Conservation (phyloP, 2,329 filamentous ascomycete genomes). For the Aureobasidium leucospermi region DNA sequence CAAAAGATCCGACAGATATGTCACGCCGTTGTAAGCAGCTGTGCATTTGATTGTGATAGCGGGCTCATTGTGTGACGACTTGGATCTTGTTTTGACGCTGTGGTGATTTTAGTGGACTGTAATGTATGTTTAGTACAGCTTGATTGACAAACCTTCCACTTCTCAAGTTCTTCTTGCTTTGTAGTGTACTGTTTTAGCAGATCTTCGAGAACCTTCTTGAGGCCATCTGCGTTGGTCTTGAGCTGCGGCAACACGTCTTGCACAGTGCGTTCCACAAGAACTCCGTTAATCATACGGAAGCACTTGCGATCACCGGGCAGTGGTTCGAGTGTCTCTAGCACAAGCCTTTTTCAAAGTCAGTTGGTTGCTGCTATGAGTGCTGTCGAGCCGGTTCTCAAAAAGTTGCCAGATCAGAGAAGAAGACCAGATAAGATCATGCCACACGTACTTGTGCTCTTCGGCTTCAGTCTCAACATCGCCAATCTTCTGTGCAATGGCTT, state of each 20-base stretch:
- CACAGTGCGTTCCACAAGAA: conserved; percentile 88
- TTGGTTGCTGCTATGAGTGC: neutral
- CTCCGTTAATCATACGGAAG: conserved; percentile 97
- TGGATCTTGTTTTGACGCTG: conserved; percentile 71
- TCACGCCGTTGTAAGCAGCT: neutral
- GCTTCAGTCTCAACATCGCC: conserved; percentile 95
- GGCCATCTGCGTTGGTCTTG: conserved; percentile 85
- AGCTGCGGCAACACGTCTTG: conserved; percentile 85
- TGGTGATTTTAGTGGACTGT: neutral
- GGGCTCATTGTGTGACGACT: conserved; percentile 64
- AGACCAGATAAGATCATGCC: neutral
- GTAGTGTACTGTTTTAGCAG: conserved; percentile 92
- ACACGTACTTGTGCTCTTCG: conserved; percentile 86
- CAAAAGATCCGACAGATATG: neutral
- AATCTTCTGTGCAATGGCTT: conserved; percentile 92
- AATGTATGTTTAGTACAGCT: neutral
- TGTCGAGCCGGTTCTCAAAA: no score
- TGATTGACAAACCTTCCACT: conserved; percentile 75
- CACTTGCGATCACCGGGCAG: conserved; percentile 83
- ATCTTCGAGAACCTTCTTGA: conserved; percentile 91
- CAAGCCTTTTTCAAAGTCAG: conserved; percentile 55
- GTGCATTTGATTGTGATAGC: neutral
- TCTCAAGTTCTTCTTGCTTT: conserved; percentile 92
- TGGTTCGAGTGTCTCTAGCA: conserved; percentile 83
- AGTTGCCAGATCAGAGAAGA: conserved; percentile 15